Conservation (phyloP, 768 basidiomycete genomes). For the Boletus reticulatus region DNA sequence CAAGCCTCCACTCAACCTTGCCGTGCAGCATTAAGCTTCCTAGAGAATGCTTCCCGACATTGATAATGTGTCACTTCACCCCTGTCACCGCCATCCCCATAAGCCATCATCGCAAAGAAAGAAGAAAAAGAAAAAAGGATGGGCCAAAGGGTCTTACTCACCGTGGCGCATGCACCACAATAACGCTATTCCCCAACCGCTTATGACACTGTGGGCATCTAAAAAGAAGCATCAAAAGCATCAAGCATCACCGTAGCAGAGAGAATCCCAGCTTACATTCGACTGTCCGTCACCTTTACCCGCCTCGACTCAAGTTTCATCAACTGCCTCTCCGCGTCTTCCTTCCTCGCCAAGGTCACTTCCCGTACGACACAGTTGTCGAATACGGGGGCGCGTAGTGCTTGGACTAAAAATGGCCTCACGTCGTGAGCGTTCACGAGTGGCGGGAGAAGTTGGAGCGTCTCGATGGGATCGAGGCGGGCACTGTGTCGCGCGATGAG, state of each 20-base stretch:
- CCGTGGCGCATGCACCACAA: constrained; percentile 90
- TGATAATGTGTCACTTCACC: constrained; percentile 98
- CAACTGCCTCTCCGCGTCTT: constrained; percentile 69
- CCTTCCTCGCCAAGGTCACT: constrained; percentile 71
- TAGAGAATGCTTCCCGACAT: constrained; percentile 83
- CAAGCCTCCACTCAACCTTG: constrained; percentile 7
- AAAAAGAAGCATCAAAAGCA: neutral
- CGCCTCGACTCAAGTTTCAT: constrained; percentile 76
- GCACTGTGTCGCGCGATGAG: constrained; percentile 83
- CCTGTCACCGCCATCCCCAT: constrained; percentile 38
- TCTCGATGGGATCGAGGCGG: constrained; percentile 77
- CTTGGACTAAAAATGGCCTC: constrained; percentile 70
- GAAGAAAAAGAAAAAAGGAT: neutral
- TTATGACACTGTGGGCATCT: constrained; percentile 98
- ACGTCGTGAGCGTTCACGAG: constrained; percentile 84
- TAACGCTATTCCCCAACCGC: constrained; percentile 87
- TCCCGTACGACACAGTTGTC: constrained; percentile 68
- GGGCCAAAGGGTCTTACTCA: constrained; percentile 31
- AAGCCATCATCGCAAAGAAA: neutral
- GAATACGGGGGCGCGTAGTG: constrained; percentile 62
- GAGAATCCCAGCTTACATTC: constrained; percentile 66
- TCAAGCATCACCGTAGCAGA: neutral
- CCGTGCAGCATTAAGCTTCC: constrained; percentile 43
- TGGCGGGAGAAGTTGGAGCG: constrained; percentile 85
- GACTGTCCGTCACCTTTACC: constrained; percentile 87